Percentiles rank a stretch among this genome's conserved stretches.
These are phyloP conservation scores for Saprolegnia diclina DNA, from an alignment of 352 stramenopile genomes.

Conservation along the genomic window DNA sequence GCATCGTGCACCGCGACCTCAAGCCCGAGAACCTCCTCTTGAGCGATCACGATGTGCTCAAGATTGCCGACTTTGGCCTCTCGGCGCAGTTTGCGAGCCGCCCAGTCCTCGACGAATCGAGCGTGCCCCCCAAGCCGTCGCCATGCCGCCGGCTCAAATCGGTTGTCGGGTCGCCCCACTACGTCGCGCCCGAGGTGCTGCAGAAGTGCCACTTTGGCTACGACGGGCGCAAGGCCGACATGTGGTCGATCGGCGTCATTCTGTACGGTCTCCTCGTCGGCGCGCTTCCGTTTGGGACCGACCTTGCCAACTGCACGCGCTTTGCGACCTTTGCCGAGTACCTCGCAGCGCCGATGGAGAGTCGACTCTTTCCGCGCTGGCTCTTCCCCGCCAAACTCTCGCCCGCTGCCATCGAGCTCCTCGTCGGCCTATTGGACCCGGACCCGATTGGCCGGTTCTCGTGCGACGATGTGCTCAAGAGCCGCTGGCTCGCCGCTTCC, in stretches of 20 bases:
- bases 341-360: constrained; percentile 60
- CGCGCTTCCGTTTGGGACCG: constrained; percentile 93
- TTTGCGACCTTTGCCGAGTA: constrained; percentile 95
- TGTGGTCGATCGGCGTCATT: constrained; percentile 92
- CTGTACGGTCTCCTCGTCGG: constrained; percentile 90
- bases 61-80: constrained; percentile 94
- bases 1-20: constrained; percentile 93
- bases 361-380: constrained; percentile 66
- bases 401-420: constrained; percentile 51
- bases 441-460: constrained; percentile 72
- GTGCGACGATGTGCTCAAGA: constrained; percentile 79
- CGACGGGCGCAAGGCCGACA: constrained; percentile 89
- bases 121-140: constrained; percentile 28
- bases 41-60: constrained; percentile 86
- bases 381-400: constrained; percentile 78
- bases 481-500: constrained; percentile 48
- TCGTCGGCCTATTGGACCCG: constrained; percentile 76
- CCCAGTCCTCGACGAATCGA: constrained; percentile 22
- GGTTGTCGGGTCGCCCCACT: constrained; percentile 95
- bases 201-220: constrained; percentile 85
- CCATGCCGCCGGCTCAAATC: constrained; percentile 89
- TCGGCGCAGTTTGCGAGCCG: constrained; percentile 75
- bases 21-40: constrained; percentile 96
- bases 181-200: constrained; percentile 95
- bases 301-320: constrained; percentile 88